Percentiles rank a stretch among this genome's conserved stretches.
Conservation (phyloP, 495 filamentous ascomycete genomes). For the Monascus purpureus region DNA sequence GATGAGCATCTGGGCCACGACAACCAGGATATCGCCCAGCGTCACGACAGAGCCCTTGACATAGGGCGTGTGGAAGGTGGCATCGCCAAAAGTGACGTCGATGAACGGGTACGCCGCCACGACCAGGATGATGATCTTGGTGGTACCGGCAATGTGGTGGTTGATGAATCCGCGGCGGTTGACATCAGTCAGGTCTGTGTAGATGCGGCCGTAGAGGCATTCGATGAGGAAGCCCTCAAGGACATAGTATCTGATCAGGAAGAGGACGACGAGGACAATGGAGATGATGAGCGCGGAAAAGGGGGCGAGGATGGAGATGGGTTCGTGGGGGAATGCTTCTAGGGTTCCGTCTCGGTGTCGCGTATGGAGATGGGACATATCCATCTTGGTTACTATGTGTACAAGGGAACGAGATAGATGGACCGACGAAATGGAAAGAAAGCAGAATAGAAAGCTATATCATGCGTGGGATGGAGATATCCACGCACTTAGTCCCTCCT, state of each 20-base stretch:
- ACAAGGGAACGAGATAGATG: too few relatives aligned
- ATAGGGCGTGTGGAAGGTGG: conserved; percentile 19
- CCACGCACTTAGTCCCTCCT: too few relatives aligned
- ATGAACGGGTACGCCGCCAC: conserved; percentile 33
- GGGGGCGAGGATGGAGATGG: conserved; percentile 26
- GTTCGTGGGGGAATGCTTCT: conserved; percentile 3
- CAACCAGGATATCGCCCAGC: conserved; percentile 28
- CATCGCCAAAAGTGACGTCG: conserved; percentile 19
- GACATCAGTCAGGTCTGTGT: conserved; percentile 19
- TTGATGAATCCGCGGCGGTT: conserved; percentile 34
- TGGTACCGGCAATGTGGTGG: conserved; percentile 33
- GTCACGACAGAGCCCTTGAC: conserved; percentile 16
- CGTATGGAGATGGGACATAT: background rate
- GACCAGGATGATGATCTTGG: conserved; percentile 29
- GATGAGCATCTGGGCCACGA: conserved; percentile 29
- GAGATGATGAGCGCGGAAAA: conserved; percentile 31
- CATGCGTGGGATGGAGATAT: too few relatives aligned
- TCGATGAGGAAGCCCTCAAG: conserved; percentile 28
- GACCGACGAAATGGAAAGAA: too few relatives aligned
- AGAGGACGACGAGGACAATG: conserved; percentile 27
- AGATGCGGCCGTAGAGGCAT: conserved; percentile 21
- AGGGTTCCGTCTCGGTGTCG: background rate
- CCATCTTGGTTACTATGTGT: too few relatives aligned
- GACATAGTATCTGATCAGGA: conserved; percentile 28
- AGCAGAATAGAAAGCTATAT: too few relatives aligned